Evolutionary conservation across 1,284 basidiomycete genomes (phyloP).

Genomic region (Melampsora americana): DNA sequence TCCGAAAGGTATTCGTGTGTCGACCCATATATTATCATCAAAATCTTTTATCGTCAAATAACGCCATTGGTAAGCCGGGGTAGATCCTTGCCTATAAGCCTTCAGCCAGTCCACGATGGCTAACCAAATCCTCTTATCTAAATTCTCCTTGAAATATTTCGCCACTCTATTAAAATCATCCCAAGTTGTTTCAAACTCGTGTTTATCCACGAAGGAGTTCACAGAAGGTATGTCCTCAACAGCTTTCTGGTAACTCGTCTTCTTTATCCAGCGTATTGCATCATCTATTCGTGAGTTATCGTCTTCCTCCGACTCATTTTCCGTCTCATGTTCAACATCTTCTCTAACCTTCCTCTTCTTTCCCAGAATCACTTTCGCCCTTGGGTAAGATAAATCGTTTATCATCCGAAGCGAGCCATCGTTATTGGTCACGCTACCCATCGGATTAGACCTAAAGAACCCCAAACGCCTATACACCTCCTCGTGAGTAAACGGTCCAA

Average conservation of each 20-base stretch:
- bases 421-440: neutral
- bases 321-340: too few relatives aligned
- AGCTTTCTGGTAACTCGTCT: too few relatives aligned
- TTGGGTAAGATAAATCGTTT: constrained; percentile 1
- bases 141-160: neutral
- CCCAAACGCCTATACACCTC: neutral
- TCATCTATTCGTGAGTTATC: too few relatives aligned
- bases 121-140: neutral
- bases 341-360: too few relatives aligned
- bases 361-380: too few relatives aligned
- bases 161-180: constrained; percentile 8
- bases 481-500: constrained; percentile 7
- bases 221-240: neutral
- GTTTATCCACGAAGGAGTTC: neutral
- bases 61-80: neutral
- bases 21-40: neutral
- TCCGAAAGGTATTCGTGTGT: neutral
- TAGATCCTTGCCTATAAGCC: constrained; percentile 10
- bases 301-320: too few relatives aligned
- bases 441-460: constrained; percentile 11
- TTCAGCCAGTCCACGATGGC: constrained; percentile 4
- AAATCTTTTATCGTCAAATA: constrained; percentile 5
- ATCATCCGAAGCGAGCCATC: constrained; percentile 4
- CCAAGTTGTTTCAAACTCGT: constrained; percentile 2
- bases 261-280: too few relatives aligned